Conservation (phyloP, 352 stramenopile species). For the Globisporangium takayamanum region DNA sequence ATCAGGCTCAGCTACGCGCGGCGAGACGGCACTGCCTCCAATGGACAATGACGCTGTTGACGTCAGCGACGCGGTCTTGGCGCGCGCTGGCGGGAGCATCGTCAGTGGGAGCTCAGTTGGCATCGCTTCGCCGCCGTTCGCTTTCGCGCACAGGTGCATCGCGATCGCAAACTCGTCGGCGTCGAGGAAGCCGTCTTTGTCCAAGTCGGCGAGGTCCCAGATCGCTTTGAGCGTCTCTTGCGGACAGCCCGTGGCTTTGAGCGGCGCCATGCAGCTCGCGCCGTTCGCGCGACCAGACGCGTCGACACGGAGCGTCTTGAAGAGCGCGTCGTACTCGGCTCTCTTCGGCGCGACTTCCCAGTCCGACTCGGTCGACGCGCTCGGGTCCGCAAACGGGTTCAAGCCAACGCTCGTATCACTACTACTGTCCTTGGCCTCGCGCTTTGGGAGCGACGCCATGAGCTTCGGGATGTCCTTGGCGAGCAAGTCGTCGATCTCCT, state of each 20-base stretch:
- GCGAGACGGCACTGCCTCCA: constrained; percentile 1
- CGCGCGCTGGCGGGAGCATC: constrained; percentile 45
- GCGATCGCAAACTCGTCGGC: constrained; percentile 88
- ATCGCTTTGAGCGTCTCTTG: constrained; percentile 77
- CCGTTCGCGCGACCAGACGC: constrained; percentile 45
- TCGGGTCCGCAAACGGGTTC: constrained; percentile 29
- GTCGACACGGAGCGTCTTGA: constrained; percentile 62
- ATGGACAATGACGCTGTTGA: background rate
- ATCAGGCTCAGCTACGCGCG: background rate
- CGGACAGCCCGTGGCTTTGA: constrained; percentile 56
- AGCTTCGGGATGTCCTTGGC: constrained; percentile 95
- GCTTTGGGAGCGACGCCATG: constrained; percentile 71
- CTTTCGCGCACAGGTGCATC: constrained; percentile 81
- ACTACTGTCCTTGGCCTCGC: constrained; percentile 14
- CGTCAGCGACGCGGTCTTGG: constrained; percentile 20
- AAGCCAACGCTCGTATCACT: constrained; percentile 3
- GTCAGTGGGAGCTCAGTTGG: constrained; percentile 46
- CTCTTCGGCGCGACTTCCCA: constrained; percentile 76
- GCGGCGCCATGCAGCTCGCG: constrained; percentile 70
- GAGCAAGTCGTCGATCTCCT: constrained; percentile 98
- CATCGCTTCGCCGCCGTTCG: constrained; percentile 65
- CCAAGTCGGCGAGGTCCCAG: constrained; percentile 88
- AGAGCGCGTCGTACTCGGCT: constrained; percentile 77
- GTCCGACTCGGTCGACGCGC: constrained; percentile 14
- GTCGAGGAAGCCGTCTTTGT: constrained; percentile 86